Percentiles rank a stretch among this genome's conserved stretches.
Conservation (phyloP, 768 basidiomycete species). For the Pulveroboletus frians region DNA sequence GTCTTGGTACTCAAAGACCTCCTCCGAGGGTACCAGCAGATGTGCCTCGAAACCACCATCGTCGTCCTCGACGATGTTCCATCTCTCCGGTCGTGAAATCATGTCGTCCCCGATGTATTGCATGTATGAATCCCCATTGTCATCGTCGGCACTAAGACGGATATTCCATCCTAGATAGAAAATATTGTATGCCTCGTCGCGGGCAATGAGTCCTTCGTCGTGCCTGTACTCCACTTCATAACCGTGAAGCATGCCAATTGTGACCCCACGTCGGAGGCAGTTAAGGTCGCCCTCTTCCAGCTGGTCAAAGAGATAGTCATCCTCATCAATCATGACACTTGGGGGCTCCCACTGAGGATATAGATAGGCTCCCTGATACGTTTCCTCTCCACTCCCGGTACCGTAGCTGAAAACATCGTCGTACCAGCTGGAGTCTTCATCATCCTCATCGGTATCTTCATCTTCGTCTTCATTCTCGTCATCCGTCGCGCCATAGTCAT, state of each 20-base stretch:
- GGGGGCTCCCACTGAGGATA: conserved; percentile 59
- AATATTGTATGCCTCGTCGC: conserved; percentile 38
- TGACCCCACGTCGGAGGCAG: conserved; percentile 57
- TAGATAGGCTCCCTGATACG: conserved; percentile 39
- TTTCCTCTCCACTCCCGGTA: conserved; percentile 31
- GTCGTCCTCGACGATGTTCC: conserved; percentile 31
- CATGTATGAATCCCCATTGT: conserved; percentile 38
- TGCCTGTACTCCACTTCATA: conserved; percentile 55
- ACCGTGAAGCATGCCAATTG: conserved; percentile 50
- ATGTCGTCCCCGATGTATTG: conserved; percentile 39
- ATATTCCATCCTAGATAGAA: conserved; percentile 72
- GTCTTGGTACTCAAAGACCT: conserved; percentile 31
- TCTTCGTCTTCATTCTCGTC: conserved; percentile 22
- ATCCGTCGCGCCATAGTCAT: conserved; percentile 27
- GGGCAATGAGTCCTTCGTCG: conserved; percentile 47
- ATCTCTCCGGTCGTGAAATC: conserved; percentile 40
- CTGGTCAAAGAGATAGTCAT: conserved; percentile 34
- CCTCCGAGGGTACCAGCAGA: conserved; percentile 33
- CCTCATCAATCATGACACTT: conserved; percentile 30
- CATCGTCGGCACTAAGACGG: conserved; percentile 38
- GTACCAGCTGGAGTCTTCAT: conserved; percentile 28
- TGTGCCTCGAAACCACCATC: conserved; percentile 43
- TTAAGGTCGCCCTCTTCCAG: conserved; percentile 32
- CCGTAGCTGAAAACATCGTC: conserved; percentile 35
- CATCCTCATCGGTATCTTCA: conserved; percentile 28